Percentiles rank a stretch among this genome's conserved stretches.
Evolutionary conservation across 805 yeast species (phyloP).

Genomic region (Wickerhamiella vanderwaltii): DNA sequence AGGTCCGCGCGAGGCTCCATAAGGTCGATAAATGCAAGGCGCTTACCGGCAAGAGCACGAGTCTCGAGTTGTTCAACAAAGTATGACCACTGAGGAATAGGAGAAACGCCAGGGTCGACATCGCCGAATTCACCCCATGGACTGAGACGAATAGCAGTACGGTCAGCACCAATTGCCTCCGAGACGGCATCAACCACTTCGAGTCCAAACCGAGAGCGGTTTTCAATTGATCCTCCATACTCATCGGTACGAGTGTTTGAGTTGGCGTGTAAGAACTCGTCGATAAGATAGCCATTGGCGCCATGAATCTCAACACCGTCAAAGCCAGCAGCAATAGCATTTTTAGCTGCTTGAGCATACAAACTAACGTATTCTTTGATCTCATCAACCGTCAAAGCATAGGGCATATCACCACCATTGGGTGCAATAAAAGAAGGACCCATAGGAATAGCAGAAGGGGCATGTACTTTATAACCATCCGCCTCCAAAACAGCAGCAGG

Average conservation of each 20-base stretch:
- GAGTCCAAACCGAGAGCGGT: constrained; percentile 38
- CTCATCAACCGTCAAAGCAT: constrained; percentile 30
- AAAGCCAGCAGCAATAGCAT: constrained; percentile 42
- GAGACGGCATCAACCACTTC: constrained; percentile 37
- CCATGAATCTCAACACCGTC: constrained; percentile 57
- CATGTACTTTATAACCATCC: constrained; percentile 28
- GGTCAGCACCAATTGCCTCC: constrained; percentile 28
- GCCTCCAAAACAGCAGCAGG: constrained; percentile 30
- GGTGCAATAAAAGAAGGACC: constrained; percentile 30
- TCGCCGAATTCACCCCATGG: constrained; percentile 30
- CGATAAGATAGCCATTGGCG: constrained; percentile 50
- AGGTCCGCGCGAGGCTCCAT: constrained; percentile 36
- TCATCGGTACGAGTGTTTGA: constrained; percentile 47
- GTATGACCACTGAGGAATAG: constrained; percentile 33
- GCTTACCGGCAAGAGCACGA: constrained; percentile 29
- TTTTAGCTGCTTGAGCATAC: constrained; percentile 38
- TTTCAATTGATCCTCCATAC: constrained; percentile 53
- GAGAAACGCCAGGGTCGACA: constrained; percentile 23
- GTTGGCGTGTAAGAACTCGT: constrained; percentile 36
- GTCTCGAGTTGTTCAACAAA: constrained; percentile 33
- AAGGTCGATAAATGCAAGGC: constrained; percentile 34
- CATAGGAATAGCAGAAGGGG: constrained; percentile 32
- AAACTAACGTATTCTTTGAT: constrained; percentile 33
- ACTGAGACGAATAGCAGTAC: constrained; percentile 29
- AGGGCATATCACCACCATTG: constrained; percentile 12